Evolutionary conservation across 352 stramenopile species (phyloP).

Genomic region (Pythium apleroticum): DNA sequence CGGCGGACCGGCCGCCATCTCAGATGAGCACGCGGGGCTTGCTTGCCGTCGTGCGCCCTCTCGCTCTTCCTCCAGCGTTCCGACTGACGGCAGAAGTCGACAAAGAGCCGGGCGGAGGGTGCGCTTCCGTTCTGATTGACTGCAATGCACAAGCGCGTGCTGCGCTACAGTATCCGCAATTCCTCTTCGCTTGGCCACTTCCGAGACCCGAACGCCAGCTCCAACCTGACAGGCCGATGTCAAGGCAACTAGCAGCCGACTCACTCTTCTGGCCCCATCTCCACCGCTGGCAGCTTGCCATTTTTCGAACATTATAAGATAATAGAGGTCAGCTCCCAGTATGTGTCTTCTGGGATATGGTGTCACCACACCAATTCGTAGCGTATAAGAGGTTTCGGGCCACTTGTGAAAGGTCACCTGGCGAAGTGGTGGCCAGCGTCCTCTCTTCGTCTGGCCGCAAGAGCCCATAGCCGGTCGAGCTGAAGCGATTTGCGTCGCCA

Average conservation of each 20-base stretch:
- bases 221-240: background rate
- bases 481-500: background rate
- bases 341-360: background rate
- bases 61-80: slow-evolving; percentile 1
- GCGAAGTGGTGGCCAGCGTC: background rate
- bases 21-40: background rate
- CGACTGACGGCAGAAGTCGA: background rate
- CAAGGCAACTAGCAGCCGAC: background rate
- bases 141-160: background rate
- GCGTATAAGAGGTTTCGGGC: background rate
- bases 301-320: background rate
- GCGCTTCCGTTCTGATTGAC: background rate
- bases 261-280: background rate
- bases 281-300: background rate
- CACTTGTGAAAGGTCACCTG: background rate
- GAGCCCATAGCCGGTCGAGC: slow-evolving; percentile 3
- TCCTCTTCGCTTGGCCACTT: background rate
- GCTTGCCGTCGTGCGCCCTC: background rate
- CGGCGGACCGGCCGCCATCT: background rate
- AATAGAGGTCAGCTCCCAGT: background rate
- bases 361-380: background rate
- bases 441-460: background rate
- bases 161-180: background rate
- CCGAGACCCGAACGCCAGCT: background rate
- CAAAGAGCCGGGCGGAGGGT: background rate